phyloP scores from a whole-genome alignment of 2,329 filamentous ascomycete species.

The Orbilia brochopaga region DNA sequence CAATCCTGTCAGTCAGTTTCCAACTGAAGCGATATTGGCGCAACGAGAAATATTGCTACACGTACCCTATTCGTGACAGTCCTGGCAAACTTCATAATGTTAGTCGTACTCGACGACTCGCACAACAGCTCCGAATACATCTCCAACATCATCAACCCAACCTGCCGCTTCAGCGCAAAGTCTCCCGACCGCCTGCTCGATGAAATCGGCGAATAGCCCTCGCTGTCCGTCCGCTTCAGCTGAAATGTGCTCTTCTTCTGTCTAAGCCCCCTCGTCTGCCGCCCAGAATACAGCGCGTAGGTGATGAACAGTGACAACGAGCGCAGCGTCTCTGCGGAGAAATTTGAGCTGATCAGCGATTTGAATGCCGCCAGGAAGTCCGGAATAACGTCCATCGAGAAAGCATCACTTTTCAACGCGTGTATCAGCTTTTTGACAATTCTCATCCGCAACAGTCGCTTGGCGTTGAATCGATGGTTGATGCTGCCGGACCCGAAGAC shows the following conservation, averaged over 20 bases:
- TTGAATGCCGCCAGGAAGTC: conserved; percentile 81
- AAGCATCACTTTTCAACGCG: conserved; percentile 82
- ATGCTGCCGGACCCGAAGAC: conserved; percentile 89
- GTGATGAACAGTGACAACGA: conserved; percentile 91
- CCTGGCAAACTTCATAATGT: conserved; percentile 85
- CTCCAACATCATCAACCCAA: conserved; percentile 75
- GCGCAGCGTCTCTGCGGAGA: conserved; percentile 82
- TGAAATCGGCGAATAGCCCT: conserved; percentile 53
- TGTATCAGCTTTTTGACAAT: conserved; percentile 90
- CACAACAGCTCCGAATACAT: conserved; percentile 82
- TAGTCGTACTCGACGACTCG: conserved; percentile 67
- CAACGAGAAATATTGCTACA: conserved; percentile 44
- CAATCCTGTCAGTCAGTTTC: conserved; percentile 3
- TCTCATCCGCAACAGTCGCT: conserved; percentile 84
- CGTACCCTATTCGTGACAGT: conserved; percentile 92
- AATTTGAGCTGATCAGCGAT: conserved; percentile 77
- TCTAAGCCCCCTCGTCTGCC: conserved; percentile 58
- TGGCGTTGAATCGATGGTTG: conserved; percentile 88
- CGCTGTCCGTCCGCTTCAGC: conserved; percentile 54
- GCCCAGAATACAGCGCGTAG: conserved; percentile 78
- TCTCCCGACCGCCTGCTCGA: conserved; percentile 45
- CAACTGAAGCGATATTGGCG: conserved; percentile 7
- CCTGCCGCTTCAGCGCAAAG: conserved; percentile 66
- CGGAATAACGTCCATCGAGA: conserved; percentile 73
- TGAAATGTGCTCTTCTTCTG: conserved; percentile 61